Conservation (phyloP, 2,329 filamentous ascomycete genomes). For the Ascochyta viciae-villosae region DNA sequence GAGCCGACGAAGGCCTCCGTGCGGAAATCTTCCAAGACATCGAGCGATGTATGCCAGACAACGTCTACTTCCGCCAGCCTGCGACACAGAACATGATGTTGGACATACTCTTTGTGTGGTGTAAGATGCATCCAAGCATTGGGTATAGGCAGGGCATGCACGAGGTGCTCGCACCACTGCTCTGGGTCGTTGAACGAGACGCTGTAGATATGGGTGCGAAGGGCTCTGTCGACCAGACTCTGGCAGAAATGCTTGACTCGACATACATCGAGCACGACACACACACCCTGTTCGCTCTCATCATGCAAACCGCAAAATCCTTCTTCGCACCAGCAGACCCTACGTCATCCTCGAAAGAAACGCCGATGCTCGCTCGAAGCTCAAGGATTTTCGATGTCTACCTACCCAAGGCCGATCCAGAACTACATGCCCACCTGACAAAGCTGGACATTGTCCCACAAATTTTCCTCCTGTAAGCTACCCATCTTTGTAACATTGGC, state of each 20-base stretch:
- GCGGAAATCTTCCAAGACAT: slow-evolving; percentile 95
- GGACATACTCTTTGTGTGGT: slow-evolving; percentile 92
- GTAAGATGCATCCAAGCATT: slow-evolving; percentile 85
- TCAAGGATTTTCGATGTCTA: slow-evolving; percentile 85
- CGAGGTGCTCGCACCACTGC: slow-evolving; percentile 86
- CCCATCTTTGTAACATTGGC: not conserved
- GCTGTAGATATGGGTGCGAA: slow-evolving; percentile 64
- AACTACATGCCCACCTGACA: slow-evolving; percentile 79
- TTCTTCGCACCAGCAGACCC: slow-evolving; percentile 78
- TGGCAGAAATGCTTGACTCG: slow-evolving; percentile 67
- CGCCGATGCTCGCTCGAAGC: slow-evolving; percentile 84
- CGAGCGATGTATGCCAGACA: slow-evolving; percentile 86
- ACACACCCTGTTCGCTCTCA: slow-evolving; percentile 80
- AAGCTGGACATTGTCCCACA: slow-evolving; percentile 91
- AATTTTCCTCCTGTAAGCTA: slow-evolving; percentile 85
- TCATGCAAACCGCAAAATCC: slow-evolving; percentile 86
- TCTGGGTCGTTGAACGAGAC: slow-evolving; percentile 85
- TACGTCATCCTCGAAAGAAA: slow-evolving; percentile 50
- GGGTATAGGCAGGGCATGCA: slow-evolving; percentile 99
- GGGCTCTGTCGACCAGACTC: slow-evolving; percentile 28
- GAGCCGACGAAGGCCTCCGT: slow-evolving; percentile 81
- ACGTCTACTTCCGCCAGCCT: slow-evolving; percentile 84
- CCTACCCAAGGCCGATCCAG: slow-evolving; percentile 79
- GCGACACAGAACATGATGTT: slow-evolving; percentile 80
- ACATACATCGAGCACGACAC: slow-evolving; percentile 87